These are phyloP conservation scores for Yamadazyma songkhlaensis DNA, from an alignment of 1,139 yeast genomes.

Conservation along the genomic window DNA sequence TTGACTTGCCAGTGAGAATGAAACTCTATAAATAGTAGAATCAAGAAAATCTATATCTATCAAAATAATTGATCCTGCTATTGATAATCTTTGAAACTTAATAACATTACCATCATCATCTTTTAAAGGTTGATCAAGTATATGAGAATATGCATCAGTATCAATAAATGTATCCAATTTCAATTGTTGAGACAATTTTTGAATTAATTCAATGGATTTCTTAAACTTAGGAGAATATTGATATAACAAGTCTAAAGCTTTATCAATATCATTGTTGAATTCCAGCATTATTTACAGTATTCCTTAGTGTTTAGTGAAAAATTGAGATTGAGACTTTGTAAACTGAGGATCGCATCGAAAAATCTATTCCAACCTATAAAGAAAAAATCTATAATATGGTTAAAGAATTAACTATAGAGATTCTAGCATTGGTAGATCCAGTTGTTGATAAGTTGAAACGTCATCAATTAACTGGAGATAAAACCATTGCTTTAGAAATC, in stretches of 20 bases:
- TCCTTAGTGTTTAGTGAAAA: neutral
- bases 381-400: no score
- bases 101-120: slow-evolving; percentile 13
- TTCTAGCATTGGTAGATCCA: slow-evolving; percentile 37
- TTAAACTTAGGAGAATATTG: slow-evolving; percentile 30
- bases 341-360: slow-evolving; percentile 1
- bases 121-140: slow-evolving; percentile 17
- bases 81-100: slow-evolving; percentile 31
- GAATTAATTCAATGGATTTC: slow-evolving; percentile 38
- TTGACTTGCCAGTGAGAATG: slow-evolving; percentile 38
- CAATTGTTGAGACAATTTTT: slow-evolving; percentile 40
- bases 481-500: slow-evolving; percentile 79
- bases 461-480: slow-evolving; percentile 71
- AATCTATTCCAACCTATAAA: no score
- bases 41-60: slow-evolving; percentile 41
- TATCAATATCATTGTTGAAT: slow-evolving; percentile 23
- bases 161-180: slow-evolving; percentile 45
- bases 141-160: slow-evolving; percentile 31
- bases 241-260: slow-evolving; percentile 30
- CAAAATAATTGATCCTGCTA: slow-evolving; percentile 42
- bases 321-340: neutral
- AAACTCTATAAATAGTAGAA: slow-evolving; percentile 26
- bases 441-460: slow-evolving; percentile 56
- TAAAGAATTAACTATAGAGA: slow-evolving; percentile 28
- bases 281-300: slow-evolving; percentile 9